Evolutionary conservation across 2,329 filamentous ascomycete species (phyloP), one percentile per base, ranked within the genome.

Genomic region (Microcera coccophila): DNA sequence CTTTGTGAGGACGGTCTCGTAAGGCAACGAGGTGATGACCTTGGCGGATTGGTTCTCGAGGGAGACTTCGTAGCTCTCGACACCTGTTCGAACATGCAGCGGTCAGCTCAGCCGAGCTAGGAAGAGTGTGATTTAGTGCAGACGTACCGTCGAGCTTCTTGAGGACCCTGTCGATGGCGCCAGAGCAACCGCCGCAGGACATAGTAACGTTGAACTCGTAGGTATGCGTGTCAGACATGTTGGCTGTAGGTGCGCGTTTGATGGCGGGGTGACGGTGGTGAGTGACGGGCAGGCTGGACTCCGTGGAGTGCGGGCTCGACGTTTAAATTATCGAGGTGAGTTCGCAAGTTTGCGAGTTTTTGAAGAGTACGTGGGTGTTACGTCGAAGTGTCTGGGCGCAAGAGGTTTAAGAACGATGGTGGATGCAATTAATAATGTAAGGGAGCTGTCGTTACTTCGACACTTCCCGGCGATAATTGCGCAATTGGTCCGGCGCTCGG

Each of bases 141-240:
- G 9, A 68, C 79, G 53, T 64, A 95, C 90, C 90, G 16, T 94
- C 85, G 3, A 95, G 82, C 73, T 89, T 95, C 74, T 87, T 91
- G 53, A 98, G 81, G 35, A 96, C 90, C 39, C 90, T 81, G 70
- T 95, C 87, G 34, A 98, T 78, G 55, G 93, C 93, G 61, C 90
- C 90, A 35, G 90, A 96, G 83, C 93, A 98, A 67, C 93, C 93
- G 64, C 87, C 82, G 73, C 93, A 98, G 76, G 76, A 86, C 93
- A 98, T 98, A 69, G 74, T 77, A 67, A 97, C 81, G 70, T 90
- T 84, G 77, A 97, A 97, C 69, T 93, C 88, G 85, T 97, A 97
- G 57, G 82, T 87, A 75, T 95, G 89, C 33, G 57, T 87, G 55
- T 85, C 81, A 47, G 82, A 72, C 86, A 90, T 90, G 60, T 55